Evolutionary conservation across 1,139 yeast genomes (phyloP), one percentile per base, ranked within the genome.

Genomic region (Lodderomyces metapsilosis): DNA sequence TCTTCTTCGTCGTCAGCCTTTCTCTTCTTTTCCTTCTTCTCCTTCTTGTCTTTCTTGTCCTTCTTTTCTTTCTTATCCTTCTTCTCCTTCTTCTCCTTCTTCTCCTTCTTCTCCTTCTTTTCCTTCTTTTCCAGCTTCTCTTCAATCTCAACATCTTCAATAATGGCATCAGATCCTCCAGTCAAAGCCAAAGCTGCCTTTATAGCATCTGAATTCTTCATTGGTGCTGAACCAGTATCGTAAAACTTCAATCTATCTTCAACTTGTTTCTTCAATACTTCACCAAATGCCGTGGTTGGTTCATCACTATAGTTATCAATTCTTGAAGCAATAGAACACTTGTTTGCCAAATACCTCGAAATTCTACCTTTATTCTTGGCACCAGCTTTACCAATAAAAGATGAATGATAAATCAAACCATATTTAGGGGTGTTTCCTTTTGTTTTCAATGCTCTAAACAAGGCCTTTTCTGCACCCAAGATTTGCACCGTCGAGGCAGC

Each of bases 401-500:
- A 89, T 40, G 98, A 95, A 64, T 94, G 98, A 77, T 92, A 92
- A 54, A 92, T 79, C 60, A 92, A 78, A 71, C 99, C 98, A 64
- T 92, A 92, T 71, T 94, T 92, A 62, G 99, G 99, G 52, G 99
- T 94, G 67, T 92, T 95, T 62, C 91, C 96, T 74, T 92, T 92
- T 48, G 99, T 94, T 76, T 92, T 92, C 63, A 92, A 81, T 49
- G 98, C 98, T 74, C 98, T 84, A 78, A 94, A 94, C 52, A 94
- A 78, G 38, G 98, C 98, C 80, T 94, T 94, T 74, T 94, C 99
- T 53, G 99, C 98, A 71, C 99, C 99, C 64, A 94, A 80, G 59
- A 94, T 92, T 77, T 94, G 99, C 50, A 94, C 88, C 46, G 98
- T 92, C 25, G 98, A 92, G 52, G 99, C 98, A 54, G 99, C 98